Conservation (phyloP, 2,329 filamentous ascomycete species). For the Alternaria sp. region DNA sequence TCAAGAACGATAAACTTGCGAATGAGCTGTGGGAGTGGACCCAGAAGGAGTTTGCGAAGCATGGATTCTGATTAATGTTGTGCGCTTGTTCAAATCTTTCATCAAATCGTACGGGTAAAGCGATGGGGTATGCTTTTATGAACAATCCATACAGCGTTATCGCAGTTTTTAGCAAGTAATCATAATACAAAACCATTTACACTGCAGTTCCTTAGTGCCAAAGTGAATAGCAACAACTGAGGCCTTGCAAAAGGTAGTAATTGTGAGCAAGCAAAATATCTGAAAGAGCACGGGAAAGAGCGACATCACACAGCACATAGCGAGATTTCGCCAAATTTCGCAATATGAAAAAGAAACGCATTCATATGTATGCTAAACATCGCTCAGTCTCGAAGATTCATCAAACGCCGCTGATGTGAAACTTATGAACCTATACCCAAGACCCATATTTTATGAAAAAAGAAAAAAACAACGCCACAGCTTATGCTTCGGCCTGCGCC, state of each 20-base stretch:
- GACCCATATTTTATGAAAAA: background rate
- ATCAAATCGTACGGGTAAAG: background rate
- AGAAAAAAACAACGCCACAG: background rate
- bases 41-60: conserved; percentile 22
- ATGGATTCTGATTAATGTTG: background rate
- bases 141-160: background rate
- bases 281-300: background rate
- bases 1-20: conserved; percentile 17
- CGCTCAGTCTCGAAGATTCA: background rate
- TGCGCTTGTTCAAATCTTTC: background rate
- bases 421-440: background rate
- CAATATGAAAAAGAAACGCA: background rate
- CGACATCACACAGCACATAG: background rate
- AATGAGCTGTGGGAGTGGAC: conserved; percentile 32
- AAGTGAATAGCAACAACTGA: background rate
- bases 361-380: background rate
- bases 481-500: background rate
- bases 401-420: background rate
- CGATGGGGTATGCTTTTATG: background rate
- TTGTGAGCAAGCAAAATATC: background rate
- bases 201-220: background rate
- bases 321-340: background rate
- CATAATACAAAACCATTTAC: background rate
- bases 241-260: background rate
- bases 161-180: background rate